Evolutionary conservation across 2,329 filamentous ascomycete species (phyloP).

Genomic region (Fusarium citri): DNA sequence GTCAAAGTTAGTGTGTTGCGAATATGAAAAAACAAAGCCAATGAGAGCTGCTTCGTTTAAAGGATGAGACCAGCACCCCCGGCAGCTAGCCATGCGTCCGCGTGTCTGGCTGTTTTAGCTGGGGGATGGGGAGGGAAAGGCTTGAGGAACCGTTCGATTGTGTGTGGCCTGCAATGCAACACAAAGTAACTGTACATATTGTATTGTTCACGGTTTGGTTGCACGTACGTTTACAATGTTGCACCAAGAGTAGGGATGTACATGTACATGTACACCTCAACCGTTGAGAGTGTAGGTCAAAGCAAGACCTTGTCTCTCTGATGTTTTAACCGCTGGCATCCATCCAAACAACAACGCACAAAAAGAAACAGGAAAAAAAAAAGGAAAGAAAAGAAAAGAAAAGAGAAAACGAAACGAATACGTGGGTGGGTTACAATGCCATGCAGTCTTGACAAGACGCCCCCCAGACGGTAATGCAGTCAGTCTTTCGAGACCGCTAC

Average conservation of each 20-base stretch:
- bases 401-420: slow-evolving; percentile 19
- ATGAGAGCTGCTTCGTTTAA: slow-evolving; percentile 19
- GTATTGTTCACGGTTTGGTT: neutral
- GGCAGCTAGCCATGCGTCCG: slow-evolving; percentile 39
- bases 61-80: slow-evolving; percentile 4
- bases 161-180: slow-evolving; percentile 31
- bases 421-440: slow-evolving; percentile 22
- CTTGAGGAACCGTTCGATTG: slow-evolving; percentile 29
- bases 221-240: neutral
- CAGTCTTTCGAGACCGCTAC: slow-evolving; percentile 33
- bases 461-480: slow-evolving; percentile 16
- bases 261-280: neutral
- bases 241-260: neutral
- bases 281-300: neutral
- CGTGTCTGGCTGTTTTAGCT: slow-evolving; percentile 27
- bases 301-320: slow-evolving; percentile 9
- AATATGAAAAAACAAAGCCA: slow-evolving; percentile 12
- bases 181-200: slow-evolving; percentile 19
- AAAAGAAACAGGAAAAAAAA: neutral
- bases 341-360: slow-evolving; percentile 15
- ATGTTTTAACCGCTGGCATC: slow-evolving; percentile 11
- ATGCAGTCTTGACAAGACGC: slow-evolving; percentile 2
- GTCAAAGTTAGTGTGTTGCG: neutral
- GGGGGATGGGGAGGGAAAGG: slow-evolving; percentile 3
- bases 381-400: neutral